Percentiles rank a stretch among this genome's conserved stretches.
These are phyloP conservation scores for Cyphellophora europaea DNA, from an alignment of 2,329 filamentous ascomycete genomes.

Conservation along the genomic window DNA sequence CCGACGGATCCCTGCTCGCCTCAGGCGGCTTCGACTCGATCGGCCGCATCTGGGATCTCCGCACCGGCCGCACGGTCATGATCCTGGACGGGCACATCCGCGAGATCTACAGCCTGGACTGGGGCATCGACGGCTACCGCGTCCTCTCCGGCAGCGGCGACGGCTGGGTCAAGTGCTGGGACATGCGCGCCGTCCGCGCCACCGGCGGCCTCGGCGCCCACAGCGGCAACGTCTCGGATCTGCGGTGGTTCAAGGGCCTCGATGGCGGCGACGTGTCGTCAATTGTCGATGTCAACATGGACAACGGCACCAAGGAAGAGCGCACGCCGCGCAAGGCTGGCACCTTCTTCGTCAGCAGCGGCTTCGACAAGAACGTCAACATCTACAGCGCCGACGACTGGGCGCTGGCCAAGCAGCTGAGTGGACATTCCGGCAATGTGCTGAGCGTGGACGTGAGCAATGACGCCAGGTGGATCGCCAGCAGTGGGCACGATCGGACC, in stretches of 20 bases:
- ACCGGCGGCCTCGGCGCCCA: constrained; percentile 84
- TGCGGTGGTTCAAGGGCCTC: constrained; percentile 85
- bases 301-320: constrained; percentile 14
- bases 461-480: constrained; percentile 87
- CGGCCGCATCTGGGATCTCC: constrained; percentile 87
- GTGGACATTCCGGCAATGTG: constrained; percentile 85
- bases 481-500: constrained; percentile 85
- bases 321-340: constrained; percentile 64
- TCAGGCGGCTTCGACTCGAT: constrained; percentile 93
- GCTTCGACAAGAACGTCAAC: constrained; percentile 92
- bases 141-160: constrained; percentile 87
- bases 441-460: constrained; percentile 79
- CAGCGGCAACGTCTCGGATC: constrained; percentile 79
- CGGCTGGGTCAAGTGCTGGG: constrained; percentile 97
- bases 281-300: constrained; percentile 5
- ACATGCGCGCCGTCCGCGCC: constrained; percentile 77
- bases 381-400: constrained; percentile 96
- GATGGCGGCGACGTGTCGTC: constrained; percentile 53
- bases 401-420: constrained; percentile 77
- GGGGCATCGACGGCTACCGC: constrained; percentile 85
- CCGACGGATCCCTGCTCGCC: constrained; percentile 80
- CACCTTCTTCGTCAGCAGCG: constrained; percentile 82
- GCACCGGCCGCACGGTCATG: constrained; percentile 90
- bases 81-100: constrained; percentile 88
- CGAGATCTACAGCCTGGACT: constrained; percentile 87